Evolutionary conservation across 2,329 filamentous ascomycete species (phyloP).

Genomic region (Cladosporium sp.): DNA sequence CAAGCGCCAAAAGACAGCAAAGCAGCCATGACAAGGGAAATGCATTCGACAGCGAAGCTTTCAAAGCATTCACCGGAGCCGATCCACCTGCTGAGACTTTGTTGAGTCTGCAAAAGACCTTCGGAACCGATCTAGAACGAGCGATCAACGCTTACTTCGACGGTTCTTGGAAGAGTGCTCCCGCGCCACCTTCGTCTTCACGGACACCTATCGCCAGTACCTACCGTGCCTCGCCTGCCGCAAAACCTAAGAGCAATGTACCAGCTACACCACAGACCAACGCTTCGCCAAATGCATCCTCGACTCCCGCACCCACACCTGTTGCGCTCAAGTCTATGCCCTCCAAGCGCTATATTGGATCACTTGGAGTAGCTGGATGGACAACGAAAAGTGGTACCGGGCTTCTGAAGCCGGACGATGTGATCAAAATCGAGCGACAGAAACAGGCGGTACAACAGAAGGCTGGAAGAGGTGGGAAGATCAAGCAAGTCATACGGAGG

Average conservation of each 20-base stretch:
- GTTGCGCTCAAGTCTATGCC: constrained; percentile 49
- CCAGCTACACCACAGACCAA: constrained; percentile 14
- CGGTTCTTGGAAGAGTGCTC: constrained; percentile 57
- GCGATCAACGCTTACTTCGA: constrained; percentile 67
- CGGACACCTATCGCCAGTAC: constrained; percentile 21
- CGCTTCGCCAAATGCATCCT: neutral
- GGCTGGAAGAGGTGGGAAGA: constrained; percentile 40
- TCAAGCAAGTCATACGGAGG: constrained; percentile 57
- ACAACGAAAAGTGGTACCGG: constrained; percentile 78
- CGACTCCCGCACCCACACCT: neutral
- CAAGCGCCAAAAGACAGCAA: neutral
- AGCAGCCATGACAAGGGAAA: constrained; percentile 25
- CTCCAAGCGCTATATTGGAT: constrained; percentile 74
- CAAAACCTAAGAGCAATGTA: constrained; percentile 9
- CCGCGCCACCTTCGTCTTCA: constrained; percentile 20
- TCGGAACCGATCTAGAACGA: constrained; percentile 57
- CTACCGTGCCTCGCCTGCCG: constrained; percentile 3
- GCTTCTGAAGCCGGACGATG: constrained; percentile 76
- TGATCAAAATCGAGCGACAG: constrained; percentile 82
- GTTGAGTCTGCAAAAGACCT: constrained; percentile 49
- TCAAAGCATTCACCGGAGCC: constrained; percentile 60
- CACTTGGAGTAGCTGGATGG: constrained; percentile 91
- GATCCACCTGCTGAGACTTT: constrained; percentile 48
- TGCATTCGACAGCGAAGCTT: constrained; percentile 56
- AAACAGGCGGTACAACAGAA: constrained; percentile 63